Evolutionary conservation across 768 basidiomycete species (phyloP).

Genomic region (Boletus sp.): DNA sequence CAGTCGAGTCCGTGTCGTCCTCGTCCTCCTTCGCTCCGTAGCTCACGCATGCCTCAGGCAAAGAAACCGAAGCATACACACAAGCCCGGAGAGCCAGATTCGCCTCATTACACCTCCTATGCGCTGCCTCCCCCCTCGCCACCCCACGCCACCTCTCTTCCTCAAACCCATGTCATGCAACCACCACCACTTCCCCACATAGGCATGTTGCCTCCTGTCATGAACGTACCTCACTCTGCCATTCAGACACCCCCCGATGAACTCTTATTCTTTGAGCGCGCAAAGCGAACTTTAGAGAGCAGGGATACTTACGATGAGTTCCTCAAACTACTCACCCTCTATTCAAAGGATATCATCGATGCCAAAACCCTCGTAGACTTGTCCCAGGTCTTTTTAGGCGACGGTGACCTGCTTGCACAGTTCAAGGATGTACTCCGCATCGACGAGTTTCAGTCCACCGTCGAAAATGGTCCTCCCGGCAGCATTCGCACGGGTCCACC

Average conservation of each 20-base stretch:
- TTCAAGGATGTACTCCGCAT: slow-evolving; percentile 86
- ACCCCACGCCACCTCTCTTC: slow-evolving; percentile 24
- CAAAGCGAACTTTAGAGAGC: slow-evolving; percentile 74
- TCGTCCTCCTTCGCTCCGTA: not conserved
- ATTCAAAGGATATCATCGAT: slow-evolving; percentile 90
- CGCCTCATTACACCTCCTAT: slow-evolving; percentile 41
- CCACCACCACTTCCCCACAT: slow-evolving; percentile 27
- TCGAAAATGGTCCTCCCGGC: slow-evolving; percentile 71
- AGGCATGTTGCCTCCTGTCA: slow-evolving; percentile 22
- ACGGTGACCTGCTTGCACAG: slow-evolving; percentile 71
- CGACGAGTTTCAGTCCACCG: slow-evolving; percentile 59
- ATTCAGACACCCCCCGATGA: slow-evolving; percentile 59
- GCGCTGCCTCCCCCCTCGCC: slow-evolving; percentile 42
- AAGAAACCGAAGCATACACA: slow-evolving; percentile 66
- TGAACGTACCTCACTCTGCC: slow-evolving; percentile 27
- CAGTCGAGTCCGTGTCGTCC: slow-evolving; percentile 41
- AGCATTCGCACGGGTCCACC: slow-evolving; percentile 74
- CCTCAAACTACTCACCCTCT: slow-evolving; percentile 87
- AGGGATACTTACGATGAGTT: slow-evolving; percentile 89
- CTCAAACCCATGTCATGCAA: slow-evolving; percentile 28
- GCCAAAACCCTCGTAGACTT: slow-evolving; percentile 76
- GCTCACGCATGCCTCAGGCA: slow-evolving; percentile 33
- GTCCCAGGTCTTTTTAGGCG: slow-evolving; percentile 77
- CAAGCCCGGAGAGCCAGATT: slow-evolving; percentile 55
- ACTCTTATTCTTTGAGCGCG: slow-evolving; percentile 90